These are phyloP conservation scores for Carex kokanica DNA, from an alignment of 176 grass and related monocot species.

Conservation along the genomic window DNA sequence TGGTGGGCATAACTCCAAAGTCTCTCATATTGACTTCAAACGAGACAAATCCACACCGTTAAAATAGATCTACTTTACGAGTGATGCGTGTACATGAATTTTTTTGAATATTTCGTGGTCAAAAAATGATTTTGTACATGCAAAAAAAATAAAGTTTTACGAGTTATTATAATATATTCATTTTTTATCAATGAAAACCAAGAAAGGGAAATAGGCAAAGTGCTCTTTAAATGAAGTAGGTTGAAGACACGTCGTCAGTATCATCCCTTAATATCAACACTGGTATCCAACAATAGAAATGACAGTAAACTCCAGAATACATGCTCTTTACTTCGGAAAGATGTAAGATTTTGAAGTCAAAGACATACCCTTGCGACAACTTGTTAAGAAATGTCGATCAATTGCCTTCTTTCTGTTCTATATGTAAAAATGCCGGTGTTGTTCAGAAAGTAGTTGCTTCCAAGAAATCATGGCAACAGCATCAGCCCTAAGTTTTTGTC, in stretches of 20 bases:
- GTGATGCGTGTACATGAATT: no score
- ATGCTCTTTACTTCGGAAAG: background rate
- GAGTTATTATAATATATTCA: no score
- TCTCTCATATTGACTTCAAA: no score
- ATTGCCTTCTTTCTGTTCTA: background rate
- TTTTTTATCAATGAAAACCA: background rate
- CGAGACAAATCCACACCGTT: no score
- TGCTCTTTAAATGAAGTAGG: background rate
- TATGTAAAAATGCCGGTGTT: no score
- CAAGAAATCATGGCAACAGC: conserved; percentile 16
- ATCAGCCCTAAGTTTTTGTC: conserved; percentile 13
- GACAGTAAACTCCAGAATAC: background rate
- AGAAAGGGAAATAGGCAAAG: background rate
- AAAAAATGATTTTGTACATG: no score
- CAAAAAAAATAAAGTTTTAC: no score
- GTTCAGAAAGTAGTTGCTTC: background rate
- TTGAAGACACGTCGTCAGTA: background rate
- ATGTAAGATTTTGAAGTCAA: background rate
- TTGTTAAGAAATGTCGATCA: background rate
- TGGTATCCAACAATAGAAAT: background rate
- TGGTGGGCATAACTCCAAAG: no score
- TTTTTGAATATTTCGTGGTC: no score
- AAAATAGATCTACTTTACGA: no score
- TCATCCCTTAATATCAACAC: background rate
- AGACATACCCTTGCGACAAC: background rate